Conservation (phyloP, 2,329 filamentous ascomycete species). For the Metarhizium brunneum region DNA sequence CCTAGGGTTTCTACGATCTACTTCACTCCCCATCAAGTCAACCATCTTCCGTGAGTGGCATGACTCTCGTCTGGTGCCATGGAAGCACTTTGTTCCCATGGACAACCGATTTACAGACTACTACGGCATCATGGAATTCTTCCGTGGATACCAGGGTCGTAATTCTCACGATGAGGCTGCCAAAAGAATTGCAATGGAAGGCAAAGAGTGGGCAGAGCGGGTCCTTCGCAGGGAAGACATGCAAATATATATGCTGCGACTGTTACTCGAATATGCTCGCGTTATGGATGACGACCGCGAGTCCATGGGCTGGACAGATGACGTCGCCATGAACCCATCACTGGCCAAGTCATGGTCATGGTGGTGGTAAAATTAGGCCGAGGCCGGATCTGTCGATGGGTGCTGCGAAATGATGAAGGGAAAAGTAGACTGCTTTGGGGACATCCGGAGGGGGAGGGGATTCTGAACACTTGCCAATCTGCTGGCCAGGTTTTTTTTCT, state of each 20-base stretch:
- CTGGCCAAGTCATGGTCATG: conserved; percentile 20
- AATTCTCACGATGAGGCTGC: conserved; percentile 47
- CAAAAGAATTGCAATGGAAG: conserved; percentile 53
- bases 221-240: conserved; percentile 65
- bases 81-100: conserved; percentile 77
- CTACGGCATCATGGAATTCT: conserved; percentile 66
- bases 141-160: conserved; percentile 47
- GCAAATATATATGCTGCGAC: conserved; percentile 57
- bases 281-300: conserved; percentile 42
- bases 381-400: background rate
- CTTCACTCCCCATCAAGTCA: conserved; percentile 64
- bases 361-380: conserved; percentile 9
- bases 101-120: conserved; percentile 65
- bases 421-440: too few relatives aligned
- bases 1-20: conserved; percentile 59
- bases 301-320: conserved; percentile 45
- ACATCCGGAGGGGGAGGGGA: too few relatives aligned
- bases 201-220: conserved; percentile 58
- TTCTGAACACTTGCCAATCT: background rate
- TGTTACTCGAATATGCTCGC: conserved; percentile 56
- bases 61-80: conserved; percentile 61
- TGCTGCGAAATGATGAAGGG: background rate
- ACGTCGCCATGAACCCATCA: conserved; percentile 29
- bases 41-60: conserved; percentile 78
- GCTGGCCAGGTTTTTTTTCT: background rate